phyloP scores from a whole-genome alignment of 331 rosid species.

The Cydonia oblonga region DNA sequence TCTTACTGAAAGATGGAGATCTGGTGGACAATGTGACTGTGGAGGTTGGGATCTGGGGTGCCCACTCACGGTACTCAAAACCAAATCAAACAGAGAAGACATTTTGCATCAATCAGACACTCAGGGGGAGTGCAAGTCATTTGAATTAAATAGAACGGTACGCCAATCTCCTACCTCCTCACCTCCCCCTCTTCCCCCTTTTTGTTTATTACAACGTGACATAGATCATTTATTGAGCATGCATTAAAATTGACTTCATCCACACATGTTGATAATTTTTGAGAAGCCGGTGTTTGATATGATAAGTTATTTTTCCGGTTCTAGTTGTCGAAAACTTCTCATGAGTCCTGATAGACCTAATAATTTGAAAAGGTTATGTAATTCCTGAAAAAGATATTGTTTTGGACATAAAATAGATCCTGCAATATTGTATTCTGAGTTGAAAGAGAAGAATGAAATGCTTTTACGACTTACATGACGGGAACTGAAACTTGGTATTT shows the following conservation, averaged over 20 bases:
- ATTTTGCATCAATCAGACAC: constrained; percentile 22
- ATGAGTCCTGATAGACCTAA: not conserved
- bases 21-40: constrained; percentile 80
- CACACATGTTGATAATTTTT: not conserved
- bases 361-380: not conserved
- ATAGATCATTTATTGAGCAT: not conserved
- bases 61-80: constrained; percentile 62
- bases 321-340: too few relatives aligned
- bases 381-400: not conserved
- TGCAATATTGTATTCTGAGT: not conserved
- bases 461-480: not conserved
- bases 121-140: constrained; percentile 52
- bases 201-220: not conserved
- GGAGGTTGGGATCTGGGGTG: constrained; percentile 99
- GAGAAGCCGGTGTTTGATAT: not conserved
- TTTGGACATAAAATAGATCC: not conserved
- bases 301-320: not conserved
- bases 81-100: constrained; percentile 29
- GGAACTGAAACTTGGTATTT: not conserved
- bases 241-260: not conserved
- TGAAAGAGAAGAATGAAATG: not conserved
- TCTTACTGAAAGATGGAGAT: constrained; percentile 82
- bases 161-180: constrained; percentile 11
- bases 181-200: not conserved
- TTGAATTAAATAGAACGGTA: constrained; percentile 56